Evolutionary conservation across 2,329 filamentous ascomycete genomes (phyloP).

Genomic region (Pseudonectria buxi): DNA sequence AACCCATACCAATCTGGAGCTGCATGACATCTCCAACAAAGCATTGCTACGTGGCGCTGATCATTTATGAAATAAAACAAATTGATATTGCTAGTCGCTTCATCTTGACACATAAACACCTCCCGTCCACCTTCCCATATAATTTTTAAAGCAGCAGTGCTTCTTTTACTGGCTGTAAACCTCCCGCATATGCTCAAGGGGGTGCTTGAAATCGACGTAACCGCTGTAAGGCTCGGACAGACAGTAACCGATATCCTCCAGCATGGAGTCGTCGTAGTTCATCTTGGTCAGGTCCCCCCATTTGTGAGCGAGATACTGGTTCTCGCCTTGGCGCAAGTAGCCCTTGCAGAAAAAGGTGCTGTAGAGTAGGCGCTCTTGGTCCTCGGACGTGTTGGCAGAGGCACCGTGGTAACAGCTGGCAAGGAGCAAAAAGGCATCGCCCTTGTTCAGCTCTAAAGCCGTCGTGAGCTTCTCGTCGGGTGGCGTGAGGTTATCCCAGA

Average conservation of each 20-base stretch:
- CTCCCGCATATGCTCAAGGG: too few species aligned
- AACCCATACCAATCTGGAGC: too few species aligned
- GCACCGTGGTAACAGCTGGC: constrained; percentile 2
- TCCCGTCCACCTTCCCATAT: too few species aligned
- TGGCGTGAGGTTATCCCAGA: constrained; percentile 1
- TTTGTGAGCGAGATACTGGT: not conserved
- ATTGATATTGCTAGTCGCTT: too few species aligned
- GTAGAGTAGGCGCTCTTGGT: constrained; percentile 2
- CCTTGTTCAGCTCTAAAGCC: constrained; percentile 1
- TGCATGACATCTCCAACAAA: too few species aligned
- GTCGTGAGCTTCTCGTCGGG: not conserved
- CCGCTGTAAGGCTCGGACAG: not conserved
- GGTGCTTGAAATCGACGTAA: too few species aligned
- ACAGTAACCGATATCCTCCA: constrained; percentile 1
- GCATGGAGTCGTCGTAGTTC: not conserved
- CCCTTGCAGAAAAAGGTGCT: constrained; percentile 1
- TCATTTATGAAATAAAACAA: too few species aligned
- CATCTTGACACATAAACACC: too few species aligned
- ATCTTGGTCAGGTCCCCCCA: not conserved
- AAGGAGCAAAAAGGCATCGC: constrained; percentile 3
- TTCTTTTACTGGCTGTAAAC: too few species aligned
- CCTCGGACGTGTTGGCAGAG: constrained; percentile 1
- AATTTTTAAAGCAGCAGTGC: too few species aligned
- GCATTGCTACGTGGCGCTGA: too few species aligned
- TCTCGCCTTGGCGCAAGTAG: constrained; percentile 1